Evolutionary conservation across 2,329 filamentous ascomycete genomes (phyloP), one percentile per base, ranked within the genome.

Genomic region (Ascochyta viciae-villosae): DNA sequence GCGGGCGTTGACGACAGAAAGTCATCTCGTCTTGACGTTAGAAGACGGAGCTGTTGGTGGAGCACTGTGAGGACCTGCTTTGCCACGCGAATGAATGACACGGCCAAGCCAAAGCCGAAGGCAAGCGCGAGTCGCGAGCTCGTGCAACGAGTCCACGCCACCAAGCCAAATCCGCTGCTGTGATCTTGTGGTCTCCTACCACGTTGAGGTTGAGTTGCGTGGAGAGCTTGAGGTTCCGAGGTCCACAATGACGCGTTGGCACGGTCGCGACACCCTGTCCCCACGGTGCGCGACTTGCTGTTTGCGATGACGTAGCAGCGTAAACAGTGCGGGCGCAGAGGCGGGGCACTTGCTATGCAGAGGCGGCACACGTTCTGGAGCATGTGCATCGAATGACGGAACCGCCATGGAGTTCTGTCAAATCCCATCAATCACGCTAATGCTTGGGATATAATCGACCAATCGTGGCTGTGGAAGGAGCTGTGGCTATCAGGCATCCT

Each of bases 371-470:
- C 3, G 4, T 24, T 39, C 43, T 51, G 51, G 44, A 58, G 47
- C 55, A 52, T 55, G 57, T 61, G 55, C 47, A 42, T 47, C 40
- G 44, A 56, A 67, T 66, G 64, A 68, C 63, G 63, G 56, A 59
- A 63, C 56, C 54, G 54, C 59, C 62, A 68, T 67, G 64, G 57
- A 57, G 50, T 60, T 60, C 39, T 53, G 34, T 35, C 26, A 61
- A 59, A 63, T 62, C 58, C 62, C 61, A 67, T 68, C 54, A 59
- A 61, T 61, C 56, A 55, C 38, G 47, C 59, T 51, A 45, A 55
- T 56, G 35, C 35, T 37, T 56, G 50, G 51, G 48, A 16, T 23
- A 50, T 45, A 42, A 63, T 66, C 62, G 65, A 56, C 66, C 64
- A 65, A 66, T 66, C 43, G 64, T 58, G 49, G 59, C 58, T 27